Evolutionary conservation across 1,284 basidiomycete genomes (phyloP), one percentile per base, ranked within the genome.

Genomic region (Apiotrichum mycotoxinovorans): DNA sequence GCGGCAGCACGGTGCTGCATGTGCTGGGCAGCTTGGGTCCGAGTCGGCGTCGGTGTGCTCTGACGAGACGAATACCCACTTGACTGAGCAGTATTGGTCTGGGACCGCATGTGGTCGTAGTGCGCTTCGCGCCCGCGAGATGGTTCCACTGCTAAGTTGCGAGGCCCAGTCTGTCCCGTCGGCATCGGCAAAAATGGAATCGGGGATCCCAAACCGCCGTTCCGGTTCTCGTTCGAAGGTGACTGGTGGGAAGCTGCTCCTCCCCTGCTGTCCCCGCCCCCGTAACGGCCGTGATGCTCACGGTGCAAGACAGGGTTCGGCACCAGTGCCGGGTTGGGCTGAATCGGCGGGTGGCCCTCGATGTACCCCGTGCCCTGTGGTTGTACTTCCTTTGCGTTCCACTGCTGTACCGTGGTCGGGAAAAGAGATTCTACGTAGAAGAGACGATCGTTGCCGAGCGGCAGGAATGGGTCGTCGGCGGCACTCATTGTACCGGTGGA

Each of bases 391-490:
- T 35, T 45, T 42, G 50, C 23, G 26, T 26, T 23, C 59, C 61
- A 61, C 25, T 53, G 47, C 3, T 35, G 40, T 1, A 50, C 46
- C 2, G 54, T 43, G 12, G 44, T 60, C 7, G 55, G 38, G 48
- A 65, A 66, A 2, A 69, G 51, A 10, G 52, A 45, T 7, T 45
- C 37, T 17, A 67, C 51, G 25, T 54, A 54, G 25, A 60, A 47
- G 4, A 68, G 62, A 17, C 54, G 53, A 25, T 60, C 64, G 20
- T 57, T 30, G 14, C 68, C 68, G 25, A 68, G 56, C 12, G 43
- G 17, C 10, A 25, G 15, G 50, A 66, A 68, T 3, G 66, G 66
- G 45, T 70, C 67, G 9, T 59, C 43, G 5, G 54, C 30, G 1
- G 42, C 26, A 5, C 58, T 44, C 18, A 15, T 38, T 5, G 44